Evolutionary conservation across 2,329 filamentous ascomycete genomes (phyloP), one percentile per base, ranked within the genome.

Genomic region (Microthyrium microscopicum): DNA sequence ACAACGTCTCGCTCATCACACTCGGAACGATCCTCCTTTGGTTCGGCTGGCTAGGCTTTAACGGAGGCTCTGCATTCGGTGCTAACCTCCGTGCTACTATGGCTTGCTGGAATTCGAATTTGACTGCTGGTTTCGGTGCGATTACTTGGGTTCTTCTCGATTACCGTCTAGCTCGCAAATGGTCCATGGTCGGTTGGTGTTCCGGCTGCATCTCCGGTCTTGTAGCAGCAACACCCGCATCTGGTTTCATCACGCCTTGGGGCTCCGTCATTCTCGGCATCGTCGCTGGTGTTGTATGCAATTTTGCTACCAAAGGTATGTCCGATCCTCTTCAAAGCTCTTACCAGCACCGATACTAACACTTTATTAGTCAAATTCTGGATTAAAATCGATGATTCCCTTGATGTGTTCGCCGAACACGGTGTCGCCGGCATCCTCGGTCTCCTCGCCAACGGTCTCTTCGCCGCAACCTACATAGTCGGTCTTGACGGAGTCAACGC

Each of bases 1-100:
- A 98, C 68, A 98, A 98, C 64, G 89, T 95, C 44, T 93, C 85
- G 5, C 71, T 95, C 50, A 93, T 98, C 59, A 85, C 89, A 1
- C 77, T 95, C 46, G 89, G 89, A 41, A 95, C 89, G 3, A 71
- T 93, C 43, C 71, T 98, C 47, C 82, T 98, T 36, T 95, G 85
- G 85, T 95, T 95, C 50, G 89, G 89, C 50, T 98, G 89, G 89
- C 68, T 98, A 42, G 89, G 85, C 35, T 98, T 98, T 73, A 98
- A 98, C 66, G 89, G 87, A 47, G 89, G 89, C 42, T 94, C 85
- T 17, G 65, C 87, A 25, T 93, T 94, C 46, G 85, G 87, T 45
- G 83, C 85, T 44, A 94, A 94, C 63, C 68, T 95, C 34, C 80
- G 89, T 44, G 89, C 89, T 35, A 77, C 79, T 43, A 91, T 94